These are phyloP conservation scores for Monilinia polystroma DNA, from an alignment of 2,329 filamentous ascomycete species.

Conservation along the genomic window DNA sequence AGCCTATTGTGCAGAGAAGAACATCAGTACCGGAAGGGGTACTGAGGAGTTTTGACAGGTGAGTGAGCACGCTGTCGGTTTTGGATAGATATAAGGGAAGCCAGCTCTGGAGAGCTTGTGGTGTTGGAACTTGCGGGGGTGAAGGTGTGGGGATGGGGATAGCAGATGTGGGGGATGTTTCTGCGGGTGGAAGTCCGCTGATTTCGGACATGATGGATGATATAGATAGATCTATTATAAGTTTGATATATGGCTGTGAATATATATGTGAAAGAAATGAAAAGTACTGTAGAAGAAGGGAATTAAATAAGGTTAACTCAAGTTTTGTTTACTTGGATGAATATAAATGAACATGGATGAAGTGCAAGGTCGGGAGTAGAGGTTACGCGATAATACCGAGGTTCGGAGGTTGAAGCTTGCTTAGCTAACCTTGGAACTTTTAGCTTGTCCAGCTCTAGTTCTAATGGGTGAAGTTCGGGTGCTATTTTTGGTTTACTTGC, in stretches of 20 bases:
- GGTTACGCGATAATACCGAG: constrained; percentile 21
- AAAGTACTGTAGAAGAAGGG: constrained; percentile 1
- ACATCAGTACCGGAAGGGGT: constrained; percentile 69
- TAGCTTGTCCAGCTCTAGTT: background rate
- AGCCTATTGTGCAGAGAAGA: constrained; percentile 67
- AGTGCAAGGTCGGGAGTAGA: constrained; percentile 7
- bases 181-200: constrained; percentile 29
- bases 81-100: constrained; percentile 39
- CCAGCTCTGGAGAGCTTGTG: constrained; percentile 34
- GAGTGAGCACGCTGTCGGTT: constrained; percentile 44
- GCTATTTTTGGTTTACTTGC: background rate
- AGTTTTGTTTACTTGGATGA: constrained; percentile 10
- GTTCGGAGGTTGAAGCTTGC: constrained; percentile 18
- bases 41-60: constrained; percentile 62
- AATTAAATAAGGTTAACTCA: background rate
- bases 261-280: background rate
- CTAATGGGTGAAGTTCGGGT: background rate
- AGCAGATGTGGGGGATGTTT: constrained; percentile 29
- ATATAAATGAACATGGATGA: constrained; percentile 6
- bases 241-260: background rate
- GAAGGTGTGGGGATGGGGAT: constrained; percentile 26
- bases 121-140: constrained; percentile 27
- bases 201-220: constrained; percentile 35
- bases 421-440: background rate
- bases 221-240: background rate